phyloP scores from a whole-genome alignment of 495 filamentous ascomycete species.

The Penicillium atrosanguineum region DNA sequence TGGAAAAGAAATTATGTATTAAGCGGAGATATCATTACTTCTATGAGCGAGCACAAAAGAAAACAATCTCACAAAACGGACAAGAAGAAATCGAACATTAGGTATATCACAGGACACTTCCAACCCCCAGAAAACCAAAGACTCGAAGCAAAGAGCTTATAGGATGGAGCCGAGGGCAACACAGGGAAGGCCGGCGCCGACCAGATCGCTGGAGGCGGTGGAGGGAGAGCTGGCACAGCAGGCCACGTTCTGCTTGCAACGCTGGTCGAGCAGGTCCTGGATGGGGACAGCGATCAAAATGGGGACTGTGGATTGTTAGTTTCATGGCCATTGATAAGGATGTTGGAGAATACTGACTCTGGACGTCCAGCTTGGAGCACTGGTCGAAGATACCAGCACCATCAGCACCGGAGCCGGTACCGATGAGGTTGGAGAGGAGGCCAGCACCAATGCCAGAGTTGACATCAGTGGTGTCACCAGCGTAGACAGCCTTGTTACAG shows the following conservation, averaged over 20 bases:
- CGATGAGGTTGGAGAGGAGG: constrained; percentile 30
- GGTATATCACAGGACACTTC: constrained; percentile 16
- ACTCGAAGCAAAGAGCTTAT: constrained; percentile 29
- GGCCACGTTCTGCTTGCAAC: constrained; percentile 54
- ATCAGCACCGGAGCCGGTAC: constrained; percentile 33
- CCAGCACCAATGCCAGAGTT: constrained; percentile 27
- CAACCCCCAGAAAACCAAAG: neutral
- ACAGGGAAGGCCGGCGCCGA: constrained; percentile 49
- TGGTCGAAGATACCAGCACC: constrained; percentile 36
- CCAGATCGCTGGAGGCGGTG: constrained; percentile 33
- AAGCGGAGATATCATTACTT: constrained; percentile 10
- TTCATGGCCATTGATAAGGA: neutral
- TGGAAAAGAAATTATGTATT: constrained; percentile 17
- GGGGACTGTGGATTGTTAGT: constrained; percentile 27
- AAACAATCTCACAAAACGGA: constrained; percentile 16
- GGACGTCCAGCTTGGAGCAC: constrained; percentile 40
- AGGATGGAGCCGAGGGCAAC: constrained; percentile 50
- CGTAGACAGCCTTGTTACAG: constrained; percentile 46
- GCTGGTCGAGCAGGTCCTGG: constrained; percentile 44
- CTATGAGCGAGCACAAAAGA: constrained; percentile 9
- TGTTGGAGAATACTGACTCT: constrained; percentile 11
- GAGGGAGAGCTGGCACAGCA: constrained; percentile 47
- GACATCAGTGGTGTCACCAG: constrained; percentile 40
- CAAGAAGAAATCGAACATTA: constrained; percentile 13
- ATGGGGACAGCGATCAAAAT: constrained; percentile 32